phyloP scores from a whole-genome alignment of 2,329 filamentous ascomycete species.

The Dryadomyces sulphureus region DNA sequence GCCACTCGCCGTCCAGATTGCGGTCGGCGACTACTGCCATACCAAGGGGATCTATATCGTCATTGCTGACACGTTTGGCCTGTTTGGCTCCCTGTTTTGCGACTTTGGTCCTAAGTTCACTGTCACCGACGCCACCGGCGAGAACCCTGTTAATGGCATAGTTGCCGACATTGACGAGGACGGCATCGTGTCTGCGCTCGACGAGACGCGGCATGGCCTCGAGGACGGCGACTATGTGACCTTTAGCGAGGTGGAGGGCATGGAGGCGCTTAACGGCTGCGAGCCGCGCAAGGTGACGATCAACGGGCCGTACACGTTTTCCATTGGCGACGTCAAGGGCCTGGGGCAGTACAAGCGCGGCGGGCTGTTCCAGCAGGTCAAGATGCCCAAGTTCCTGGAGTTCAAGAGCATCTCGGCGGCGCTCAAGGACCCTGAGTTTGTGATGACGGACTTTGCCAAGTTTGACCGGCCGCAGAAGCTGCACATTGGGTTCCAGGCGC shows the following conservation, averaged over 20 bases:
- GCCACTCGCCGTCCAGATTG: conserved; percentile 63
- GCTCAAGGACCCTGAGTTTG: conserved; percentile 72
- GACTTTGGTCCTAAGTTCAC: conserved; percentile 95
- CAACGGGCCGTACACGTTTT: conserved; percentile 94
- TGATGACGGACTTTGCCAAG: conserved; percentile 94
- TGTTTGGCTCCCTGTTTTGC: conserved; percentile 93
- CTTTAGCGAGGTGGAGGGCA: conserved; percentile 82
- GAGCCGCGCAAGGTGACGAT: conserved; percentile 84
- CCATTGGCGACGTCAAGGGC: conserved; percentile 81
- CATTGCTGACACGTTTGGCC: conserved; percentile 74
- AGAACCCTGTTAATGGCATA: conserved; percentile 76
- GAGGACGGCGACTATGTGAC: conserved; percentile 96
- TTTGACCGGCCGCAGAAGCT: conserved; percentile 89
- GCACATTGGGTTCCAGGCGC: conserved; percentile 81
- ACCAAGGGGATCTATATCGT: conserved; percentile 84
- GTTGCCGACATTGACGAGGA: conserved; percentile 81
- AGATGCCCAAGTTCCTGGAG: conserved; percentile 89
- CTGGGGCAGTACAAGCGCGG: conserved; percentile 79
- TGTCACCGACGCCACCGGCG: conserved; percentile 77
- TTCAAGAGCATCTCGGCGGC: conserved; percentile 72
- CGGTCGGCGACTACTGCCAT: conserved; percentile 87
- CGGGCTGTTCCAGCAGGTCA: conserved; percentile 87
- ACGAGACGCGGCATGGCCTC: conserved; percentile 87
- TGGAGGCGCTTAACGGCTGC: conserved; percentile 73
- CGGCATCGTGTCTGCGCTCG: conserved; percentile 79